phyloP scores from a whole-genome alignment of 768 basidiomycete species.

The Pleurotus citrinopileatus region DNA sequence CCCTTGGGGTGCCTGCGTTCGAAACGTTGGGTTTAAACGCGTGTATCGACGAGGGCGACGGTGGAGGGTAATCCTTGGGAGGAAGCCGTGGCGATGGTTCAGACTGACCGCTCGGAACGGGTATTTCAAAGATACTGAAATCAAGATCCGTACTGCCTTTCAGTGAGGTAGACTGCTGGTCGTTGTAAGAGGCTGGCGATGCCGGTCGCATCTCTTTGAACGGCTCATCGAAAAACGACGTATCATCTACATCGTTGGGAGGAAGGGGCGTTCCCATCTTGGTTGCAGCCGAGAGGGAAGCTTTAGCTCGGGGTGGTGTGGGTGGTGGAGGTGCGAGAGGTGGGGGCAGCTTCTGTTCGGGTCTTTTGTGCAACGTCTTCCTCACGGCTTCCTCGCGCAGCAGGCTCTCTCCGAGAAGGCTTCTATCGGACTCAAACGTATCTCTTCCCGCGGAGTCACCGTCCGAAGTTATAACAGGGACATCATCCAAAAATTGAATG shows the following conservation, averaged over 20 bases:
- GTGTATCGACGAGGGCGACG: background rate
- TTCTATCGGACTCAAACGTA: background rate
- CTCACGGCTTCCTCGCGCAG: background rate
- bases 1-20: background rate
- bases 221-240: background rate
- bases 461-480: conserved; percentile 15
- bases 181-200: background rate
- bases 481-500: conserved; percentile 75
- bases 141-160: background rate
- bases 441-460: background rate
- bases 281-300: background rate
- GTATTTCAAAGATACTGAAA: background rate
- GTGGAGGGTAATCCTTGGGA: background rate
- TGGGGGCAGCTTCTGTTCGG: conserved; percentile 37
- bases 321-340: conserved; percentile 37
- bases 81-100: background rate
- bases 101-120: background rate
- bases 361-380: conserved; percentile 15
- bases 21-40: background rate
- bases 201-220: background rate
- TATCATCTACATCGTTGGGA: background rate
- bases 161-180: background rate
- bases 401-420: conserved; percentile 1
- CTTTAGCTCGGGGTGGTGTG: conserved; percentile 17
- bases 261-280: background rate